These are phyloP conservation scores for Nannochloris sp. DNA, from an alignment of 139 green algal species.

Conservation along the genomic window DNA sequence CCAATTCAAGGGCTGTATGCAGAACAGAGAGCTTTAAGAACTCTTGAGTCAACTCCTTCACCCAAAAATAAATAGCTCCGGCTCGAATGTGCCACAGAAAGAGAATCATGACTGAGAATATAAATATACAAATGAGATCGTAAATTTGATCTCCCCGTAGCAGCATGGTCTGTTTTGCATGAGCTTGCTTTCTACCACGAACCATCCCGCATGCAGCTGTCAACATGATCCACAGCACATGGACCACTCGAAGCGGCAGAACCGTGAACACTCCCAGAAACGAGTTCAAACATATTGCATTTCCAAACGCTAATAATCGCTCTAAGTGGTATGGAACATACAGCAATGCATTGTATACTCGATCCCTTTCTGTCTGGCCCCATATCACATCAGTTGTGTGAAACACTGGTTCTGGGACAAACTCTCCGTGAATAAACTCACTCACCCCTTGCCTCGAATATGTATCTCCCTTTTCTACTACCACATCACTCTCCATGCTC, in stretches of 20 bases:
- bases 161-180: background rate
- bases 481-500: no score
- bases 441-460: conserved; percentile 8
- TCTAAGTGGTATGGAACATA: conserved; percentile 83
- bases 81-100: conserved; percentile 56
- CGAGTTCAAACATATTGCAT: conserved; percentile 59
- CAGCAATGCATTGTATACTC: conserved; percentile 81
- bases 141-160: conserved; percentile 57
- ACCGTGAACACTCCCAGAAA: conserved; percentile 71
- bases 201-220: conserved; percentile 2
- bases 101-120: conserved; percentile 41
- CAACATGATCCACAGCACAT: conserved; percentile 12
- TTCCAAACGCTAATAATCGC: conserved; percentile 64
- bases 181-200: background rate
- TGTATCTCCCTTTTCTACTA: background rate
- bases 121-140: conserved; percentile 61
- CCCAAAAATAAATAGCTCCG: conserved; percentile 80
- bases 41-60: conserved; percentile 64
- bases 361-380: conserved; percentile 63
- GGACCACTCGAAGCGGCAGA: conserved; percentile 49
- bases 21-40: conserved; percentile 86
- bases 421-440: conserved; percentile 15
- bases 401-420: conserved; percentile 24
- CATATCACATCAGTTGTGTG: conserved; percentile 56
- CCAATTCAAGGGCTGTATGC: conserved; percentile 72